phyloP scores from a whole-genome alignment of 2,329 filamentous ascomycete genomes.

The Exophiala calicioides region DNA sequence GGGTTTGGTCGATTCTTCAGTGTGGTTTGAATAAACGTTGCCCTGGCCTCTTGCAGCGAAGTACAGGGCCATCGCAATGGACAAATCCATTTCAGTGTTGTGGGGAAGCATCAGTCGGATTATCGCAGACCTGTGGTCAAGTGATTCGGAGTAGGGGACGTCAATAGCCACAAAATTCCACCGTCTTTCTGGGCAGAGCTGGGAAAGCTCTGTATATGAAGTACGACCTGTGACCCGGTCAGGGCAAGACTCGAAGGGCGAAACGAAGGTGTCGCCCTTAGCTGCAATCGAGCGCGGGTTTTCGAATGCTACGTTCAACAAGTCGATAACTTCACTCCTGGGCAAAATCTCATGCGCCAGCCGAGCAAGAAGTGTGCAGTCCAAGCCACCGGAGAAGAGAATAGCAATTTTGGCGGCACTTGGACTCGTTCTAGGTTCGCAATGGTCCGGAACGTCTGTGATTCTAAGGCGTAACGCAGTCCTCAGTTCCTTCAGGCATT shows the following conservation, averaged over 20 bases:
- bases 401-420: conserved; percentile 62
- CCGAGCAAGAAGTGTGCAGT: conserved; percentile 85
- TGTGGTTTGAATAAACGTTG: conserved; percentile 15
- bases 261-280: conserved; percentile 42
- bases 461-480: conserved; percentile 26
- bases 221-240: conserved; percentile 84
- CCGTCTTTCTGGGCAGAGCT: conserved; percentile 66
- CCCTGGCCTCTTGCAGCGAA: conserved; percentile 82
- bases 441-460: conserved; percentile 25
- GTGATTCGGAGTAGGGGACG: conserved; percentile 74
- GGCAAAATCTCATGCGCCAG: conserved; percentile 77
- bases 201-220: conserved; percentile 75
- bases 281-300: conserved; percentile 74
- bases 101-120: conserved; percentile 84
- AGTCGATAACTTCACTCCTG: conserved; percentile 68
- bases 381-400: conserved; percentile 90
- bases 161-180: conserved; percentile 86
- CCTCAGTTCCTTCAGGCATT: conserved; percentile 17
- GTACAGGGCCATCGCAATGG: conserved; percentile 90
- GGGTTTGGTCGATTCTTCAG: conserved; percentile 11
- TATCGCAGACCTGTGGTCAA: conserved; percentile 67
- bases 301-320: conserved; percentile 96
- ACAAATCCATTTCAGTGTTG: conserved; percentile 98
- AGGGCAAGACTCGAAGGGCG: conserved; percentile 78
- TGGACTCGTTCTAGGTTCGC: conserved; percentile 17